Base-by-base conservation (phyloP, 192 early-diverging fungal genomes). In the Backusella mclennaniae region DNA sequence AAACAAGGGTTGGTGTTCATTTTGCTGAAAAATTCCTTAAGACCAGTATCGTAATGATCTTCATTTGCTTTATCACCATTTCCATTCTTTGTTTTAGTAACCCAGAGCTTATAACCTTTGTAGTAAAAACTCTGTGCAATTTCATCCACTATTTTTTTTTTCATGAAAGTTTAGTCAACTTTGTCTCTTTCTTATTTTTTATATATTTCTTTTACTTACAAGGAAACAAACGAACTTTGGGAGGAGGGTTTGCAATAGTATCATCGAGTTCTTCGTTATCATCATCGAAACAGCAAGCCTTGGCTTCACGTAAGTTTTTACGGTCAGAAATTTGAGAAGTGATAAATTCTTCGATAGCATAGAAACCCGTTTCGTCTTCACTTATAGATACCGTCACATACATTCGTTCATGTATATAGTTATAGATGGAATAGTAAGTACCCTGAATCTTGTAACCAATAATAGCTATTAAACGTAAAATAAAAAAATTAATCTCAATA, bases 381-480 rank as follows among this genome's bases (percentile, higher is more conserved):
- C 68, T 68, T 19, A 79, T 69, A 38, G 35, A 3, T 12, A 79
- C 33, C 23, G 77, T 44, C 1, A 73, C 77, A 69, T 79, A 79
- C 31, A 79, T 52, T 35, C 73, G 31, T 9, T 52, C 44, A 5
- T 35, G 31, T 4, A 79, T 23, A 23, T 19, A 52, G 4, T 8
- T 33, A 0, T 19, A 63, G 1, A 42, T 15, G 4, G 29, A 15
- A 21, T 63, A 33, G 3, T 67, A 73, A 6, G 52, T 3, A 15
- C 17, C n/a, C 6, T 67, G 21, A 26, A 73, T 66, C 1, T 67
- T 39, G 0, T 35, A 26, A 52, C 31, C 41, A n/a, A 78, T 17
- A 19, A 73, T 52, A 36, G 77, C 77, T 78, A 69, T 38, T 21
- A 56, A 26, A 11, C 1, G 1, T 15, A 2, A 44, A 29, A 29